Evolutionary conservation across 805 yeast species (phyloP).

Genomic region (Barnettozyma californica): DNA sequence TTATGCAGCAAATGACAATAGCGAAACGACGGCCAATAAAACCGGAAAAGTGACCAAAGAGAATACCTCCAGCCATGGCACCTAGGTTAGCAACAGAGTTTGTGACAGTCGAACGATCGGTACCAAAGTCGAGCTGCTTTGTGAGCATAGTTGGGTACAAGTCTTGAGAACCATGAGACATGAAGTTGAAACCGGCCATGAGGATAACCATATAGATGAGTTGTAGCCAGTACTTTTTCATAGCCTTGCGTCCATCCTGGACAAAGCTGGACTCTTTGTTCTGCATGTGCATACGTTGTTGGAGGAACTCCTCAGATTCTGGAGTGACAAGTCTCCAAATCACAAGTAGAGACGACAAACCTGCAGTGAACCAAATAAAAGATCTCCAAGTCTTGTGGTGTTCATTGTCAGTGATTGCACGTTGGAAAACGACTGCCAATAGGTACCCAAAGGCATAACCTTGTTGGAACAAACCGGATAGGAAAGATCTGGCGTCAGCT

Average conservation of each 20-base stretch:
- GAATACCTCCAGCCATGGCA: conserved; percentile 50
- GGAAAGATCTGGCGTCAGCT: conserved; percentile 44
- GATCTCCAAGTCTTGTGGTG: conserved; percentile 49
- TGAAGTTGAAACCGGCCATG: conserved; percentile 59
- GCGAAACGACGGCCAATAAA: conserved; percentile 50
- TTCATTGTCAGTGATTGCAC: conserved; percentile 54
- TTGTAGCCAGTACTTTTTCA: conserved; percentile 51
- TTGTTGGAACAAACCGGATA: conserved; percentile 69
- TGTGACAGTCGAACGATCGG: conserved; percentile 45
- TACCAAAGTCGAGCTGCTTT: conserved; percentile 38
- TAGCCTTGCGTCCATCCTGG: conserved; percentile 28
- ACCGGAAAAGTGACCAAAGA: conserved; percentile 49
- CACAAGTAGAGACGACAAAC: conserved; percentile 39
- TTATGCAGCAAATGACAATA: conserved; percentile 43
- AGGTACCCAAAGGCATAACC: conserved; percentile 73
- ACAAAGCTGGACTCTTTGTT: conserved; percentile 24
- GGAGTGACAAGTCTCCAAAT: conserved; percentile 39
- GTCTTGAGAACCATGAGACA: conserved; percentile 61
- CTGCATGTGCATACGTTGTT: conserved; percentile 33
- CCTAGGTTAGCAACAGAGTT: conserved; percentile 54
- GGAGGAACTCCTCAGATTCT: conserved; percentile 47
- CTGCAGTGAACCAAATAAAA: conserved; percentile 62
- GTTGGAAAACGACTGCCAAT: conserved; percentile 56
- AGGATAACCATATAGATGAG: conserved; percentile 49
- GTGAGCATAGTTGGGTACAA: conserved; percentile 49